phyloP scores from a whole-genome alignment of 345 rosid species.

The Arabis alpina region DNA sequence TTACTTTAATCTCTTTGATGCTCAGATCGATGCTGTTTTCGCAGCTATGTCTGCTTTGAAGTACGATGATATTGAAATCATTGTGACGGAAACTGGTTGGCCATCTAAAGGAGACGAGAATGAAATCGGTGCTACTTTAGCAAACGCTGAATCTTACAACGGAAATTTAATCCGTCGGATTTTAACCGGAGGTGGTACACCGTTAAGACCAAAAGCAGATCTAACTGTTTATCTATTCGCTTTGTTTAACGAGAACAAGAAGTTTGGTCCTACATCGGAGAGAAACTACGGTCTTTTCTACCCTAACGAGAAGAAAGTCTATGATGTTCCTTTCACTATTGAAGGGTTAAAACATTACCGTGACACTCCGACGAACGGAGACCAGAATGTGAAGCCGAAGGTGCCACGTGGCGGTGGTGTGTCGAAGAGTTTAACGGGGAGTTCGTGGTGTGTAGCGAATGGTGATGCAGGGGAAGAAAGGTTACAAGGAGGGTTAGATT shows the following conservation, averaged over 20 bases:
- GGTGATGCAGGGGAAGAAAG: conserved; percentile 59
- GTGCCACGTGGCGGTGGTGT: conserved; percentile 51
- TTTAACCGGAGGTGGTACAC: conserved; percentile 88
- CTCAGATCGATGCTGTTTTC: conserved; percentile 96
- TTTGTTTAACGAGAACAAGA: conserved; percentile 85
- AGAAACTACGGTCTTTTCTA: conserved; percentile 92
- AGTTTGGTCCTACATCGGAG: conserved; percentile 83
- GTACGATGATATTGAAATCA: conserved; percentile 68
- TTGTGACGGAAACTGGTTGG: conserved; percentile 96
- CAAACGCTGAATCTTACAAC: conserved; percentile 85
- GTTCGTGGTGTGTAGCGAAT: conserved; percentile 86
- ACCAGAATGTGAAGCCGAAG: conserved; percentile 23
- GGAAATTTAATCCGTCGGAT: conserved; percentile 85
- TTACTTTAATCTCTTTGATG: conserved; percentile 88
- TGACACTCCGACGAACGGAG: conserved; percentile 47
- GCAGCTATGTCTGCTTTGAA: conserved; percentile 83
- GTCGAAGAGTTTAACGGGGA: conserved; percentile 60
- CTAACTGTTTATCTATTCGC: conserved; percentile 92
- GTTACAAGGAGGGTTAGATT: conserved; percentile 76
- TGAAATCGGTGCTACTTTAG: conserved; percentile 71
- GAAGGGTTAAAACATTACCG: conserved; percentile 62
- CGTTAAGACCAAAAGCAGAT: conserved; percentile 74
- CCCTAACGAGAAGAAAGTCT: conserved; percentile 78
- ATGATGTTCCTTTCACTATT: conserved; percentile 69
- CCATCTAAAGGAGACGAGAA: conserved; percentile 85